Conservation (phyloP, 169 alveolate species). For the Babesia bovis region DNA sequence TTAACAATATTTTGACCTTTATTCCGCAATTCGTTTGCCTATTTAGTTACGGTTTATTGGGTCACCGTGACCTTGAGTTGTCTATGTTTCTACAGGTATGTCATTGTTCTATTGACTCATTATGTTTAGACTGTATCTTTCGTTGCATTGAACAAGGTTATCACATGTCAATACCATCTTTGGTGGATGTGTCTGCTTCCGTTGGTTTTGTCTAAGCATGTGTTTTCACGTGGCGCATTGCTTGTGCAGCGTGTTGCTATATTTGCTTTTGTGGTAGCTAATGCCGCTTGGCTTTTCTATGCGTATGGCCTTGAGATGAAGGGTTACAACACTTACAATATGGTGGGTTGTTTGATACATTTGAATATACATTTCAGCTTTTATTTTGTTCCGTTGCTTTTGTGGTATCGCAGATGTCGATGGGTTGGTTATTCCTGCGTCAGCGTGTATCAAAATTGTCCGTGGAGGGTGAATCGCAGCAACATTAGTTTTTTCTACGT, state of each 20-base stretch:
- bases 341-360: constrained; percentile 11
- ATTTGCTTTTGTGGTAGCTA: constrained; percentile 13
- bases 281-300: constrained; percentile 47
- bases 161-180: constrained; percentile 63
- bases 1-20: constrained; percentile 40
- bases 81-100: constrained; percentile 59
- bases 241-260: not conserved
- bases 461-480: not conserved
- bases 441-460: not conserved
- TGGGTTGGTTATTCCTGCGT: constrained; percentile 38
- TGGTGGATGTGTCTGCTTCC: constrained; percentile 71
- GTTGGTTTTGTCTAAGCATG: constrained; percentile 29
- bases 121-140: constrained; percentile 46
- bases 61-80: constrained; percentile 35
- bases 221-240: not conserved
- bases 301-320: constrained; percentile 51
- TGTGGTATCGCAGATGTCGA: constrained; percentile 42
- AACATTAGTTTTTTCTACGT: too few relatives aligned
- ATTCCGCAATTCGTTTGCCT: constrained; percentile 56
- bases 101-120: not conserved
- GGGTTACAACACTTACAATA: constrained; percentile 45
- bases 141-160: constrained; percentile 62
- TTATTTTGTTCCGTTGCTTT: constrained; percentile 41
- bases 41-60: constrained; percentile 37
- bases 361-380: constrained; percentile 10